Base-by-base conservation (phyloP, 768 basidiomycete genomes). In the Termitomyces eurrhizus region DNA sequence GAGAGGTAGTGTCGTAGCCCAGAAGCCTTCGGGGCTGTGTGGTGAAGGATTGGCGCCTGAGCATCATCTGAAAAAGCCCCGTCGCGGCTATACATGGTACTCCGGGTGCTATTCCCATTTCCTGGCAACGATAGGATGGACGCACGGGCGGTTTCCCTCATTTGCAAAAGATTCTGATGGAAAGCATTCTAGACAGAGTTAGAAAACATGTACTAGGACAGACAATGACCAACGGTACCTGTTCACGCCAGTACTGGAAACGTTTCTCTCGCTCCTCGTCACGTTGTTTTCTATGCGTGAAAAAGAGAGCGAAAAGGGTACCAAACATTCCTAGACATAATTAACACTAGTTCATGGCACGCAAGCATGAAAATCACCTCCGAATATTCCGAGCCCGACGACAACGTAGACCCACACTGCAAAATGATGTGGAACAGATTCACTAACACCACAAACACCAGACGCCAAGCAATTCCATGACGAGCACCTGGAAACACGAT, bases 221-320 rank as follows among this genome's bases (percentile, higher is more conserved):
- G 16, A n/a, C 11, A n/a, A 21, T 33, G 26, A 16, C 21, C 26
- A 14, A 61, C 14, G 66, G 53, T 63, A 86, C 88, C 80, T 93
- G 92, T 76, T 95, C 93, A 65, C 87, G 86, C 88, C 93, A 94
- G 74, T 95, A 94, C 69, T 93, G 91, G 46, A 87, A 75, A 65
- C 93, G 88, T 73, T 89, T 93, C 75, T 90, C 87, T 50, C 90
- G 87, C 67, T 94, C 92, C 60, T 77, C 73, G 45, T 87, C 86
- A 65, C 93, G 85, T 64, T 89, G 83, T 65, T 84, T 83, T 42
- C 86, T 77, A 66, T 94, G 92, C 7, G 89, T 66, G 66, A 86
- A 78, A 75, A 83, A 93, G 39, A 95, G 77, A 4, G 81, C 80
- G 56, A 84, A 73, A 45, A 93, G 78, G 9, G 88, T 88, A 16